Conservation (phyloP, 768 basidiomycete genomes). For the Mycena belliarum region DNA sequence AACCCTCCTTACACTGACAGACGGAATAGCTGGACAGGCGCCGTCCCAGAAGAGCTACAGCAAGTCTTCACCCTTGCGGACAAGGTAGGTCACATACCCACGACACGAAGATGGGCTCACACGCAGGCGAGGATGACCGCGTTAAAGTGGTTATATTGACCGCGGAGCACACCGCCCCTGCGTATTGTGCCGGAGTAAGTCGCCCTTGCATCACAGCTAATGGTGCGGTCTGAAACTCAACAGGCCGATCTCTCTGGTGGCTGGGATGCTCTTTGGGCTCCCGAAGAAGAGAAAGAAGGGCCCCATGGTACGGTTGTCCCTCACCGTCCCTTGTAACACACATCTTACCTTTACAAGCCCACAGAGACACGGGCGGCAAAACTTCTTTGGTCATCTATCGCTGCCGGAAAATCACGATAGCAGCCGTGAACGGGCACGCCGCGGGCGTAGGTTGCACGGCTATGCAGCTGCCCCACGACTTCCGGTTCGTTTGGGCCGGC, state of each 20-base stretch:
- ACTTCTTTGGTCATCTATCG: conserved; percentile 48
- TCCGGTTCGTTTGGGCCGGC: conserved; percentile 53
- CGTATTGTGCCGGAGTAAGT: conserved; percentile 57
- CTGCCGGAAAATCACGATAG: conserved; percentile 57
- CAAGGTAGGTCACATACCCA: conserved; percentile 12
- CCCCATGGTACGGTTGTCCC: conserved; percentile 41
- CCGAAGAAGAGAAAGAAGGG: conserved; percentile 47
- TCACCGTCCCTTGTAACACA: neutral
- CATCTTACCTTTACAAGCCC: conserved; percentile 31
- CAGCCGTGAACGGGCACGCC: conserved; percentile 53
- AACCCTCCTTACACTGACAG: no score
- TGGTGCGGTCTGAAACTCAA: neutral
- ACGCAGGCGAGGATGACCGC: conserved; percentile 51
- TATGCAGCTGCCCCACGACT: conserved; percentile 52
- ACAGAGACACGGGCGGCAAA: conserved; percentile 51
- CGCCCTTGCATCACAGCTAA: neutral
- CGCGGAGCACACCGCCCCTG: conserved; percentile 50
- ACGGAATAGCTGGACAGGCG: conserved; percentile 43
- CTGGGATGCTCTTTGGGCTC: conserved; percentile 43
- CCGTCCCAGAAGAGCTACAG: conserved; percentile 40
- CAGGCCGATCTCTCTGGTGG: conserved; percentile 54
- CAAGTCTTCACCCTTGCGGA: conserved; percentile 48
- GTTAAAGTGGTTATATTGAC: conserved; percentile 54
- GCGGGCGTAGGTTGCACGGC: conserved; percentile 53
- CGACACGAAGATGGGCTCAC: no score